Conservation (phyloP, 345 rosid genomes). For the Trapa bicornis region DNA sequence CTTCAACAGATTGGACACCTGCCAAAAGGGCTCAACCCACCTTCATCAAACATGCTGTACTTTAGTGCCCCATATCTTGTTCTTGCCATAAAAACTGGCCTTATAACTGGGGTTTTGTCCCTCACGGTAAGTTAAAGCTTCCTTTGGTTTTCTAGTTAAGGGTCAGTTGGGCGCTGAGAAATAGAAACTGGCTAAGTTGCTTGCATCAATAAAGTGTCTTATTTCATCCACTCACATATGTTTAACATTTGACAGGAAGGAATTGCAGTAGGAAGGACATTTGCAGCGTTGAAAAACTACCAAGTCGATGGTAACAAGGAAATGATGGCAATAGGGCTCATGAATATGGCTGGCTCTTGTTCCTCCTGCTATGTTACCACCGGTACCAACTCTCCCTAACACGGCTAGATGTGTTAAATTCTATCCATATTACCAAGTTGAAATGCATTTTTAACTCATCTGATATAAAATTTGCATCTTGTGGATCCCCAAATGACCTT, state of each 20-base stretch:
- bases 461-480: no score
- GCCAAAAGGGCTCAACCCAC: slow-evolving; percentile 92
- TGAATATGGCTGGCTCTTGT: slow-evolving; percentile 94
- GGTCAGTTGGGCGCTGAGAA: background rate
- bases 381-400: slow-evolving; percentile 20
- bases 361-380: slow-evolving; percentile 89
- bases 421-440: no score
- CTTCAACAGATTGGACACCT: slow-evolving; percentile 64
- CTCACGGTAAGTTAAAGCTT: slow-evolving; percentile 57
- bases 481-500: background rate
- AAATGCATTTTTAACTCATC: background rate
- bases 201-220: background rate
- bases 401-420: no score
- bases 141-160: background rate
- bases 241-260: slow-evolving; percentile 52
- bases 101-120: slow-evolving; percentile 74
- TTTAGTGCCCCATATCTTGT: slow-evolving; percentile 48
- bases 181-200: background rate
- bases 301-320: slow-evolving; percentile 97
- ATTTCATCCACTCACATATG: background rate
- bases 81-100: slow-evolving; percentile 73
- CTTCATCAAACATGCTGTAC: slow-evolving; percentile 69
- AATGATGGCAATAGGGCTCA: slow-evolving; percentile 93
- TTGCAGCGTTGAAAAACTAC: slow-evolving; percentile 73
- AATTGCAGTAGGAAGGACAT: slow-evolving; percentile 96